Evolutionary conservation across 805 yeast species (phyloP), one percentile per base, ranked within the genome.

Genomic region (Candida alai): DNA sequence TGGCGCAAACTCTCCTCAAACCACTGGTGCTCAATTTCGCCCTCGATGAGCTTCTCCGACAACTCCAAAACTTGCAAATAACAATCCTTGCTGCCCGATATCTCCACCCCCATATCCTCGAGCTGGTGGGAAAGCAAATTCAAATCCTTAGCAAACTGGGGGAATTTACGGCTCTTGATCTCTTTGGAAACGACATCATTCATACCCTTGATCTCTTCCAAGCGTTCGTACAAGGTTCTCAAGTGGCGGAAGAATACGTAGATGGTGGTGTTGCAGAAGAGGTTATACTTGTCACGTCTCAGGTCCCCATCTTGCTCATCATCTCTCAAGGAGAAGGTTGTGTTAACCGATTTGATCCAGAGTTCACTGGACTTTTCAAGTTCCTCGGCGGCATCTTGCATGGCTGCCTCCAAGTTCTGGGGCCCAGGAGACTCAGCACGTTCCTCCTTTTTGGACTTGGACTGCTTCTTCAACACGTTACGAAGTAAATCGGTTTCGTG

Each of bases 1-100:
- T 90, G 97, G 43, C 99, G 85, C 39, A 93, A 62, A 12, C 95
- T 76, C 59, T 93, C 98, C 64, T 93, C 99, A 57, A 84, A 94
- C 83, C 88, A 80, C 58, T 83, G 93, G 43, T 86, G 95, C 52
- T 93, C 99, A 31, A 93, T 62, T 23, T 87, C 93, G 19, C 95
- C 95, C 45, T 86, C 93, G 44, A 93, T 82, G 33, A 87, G 67
- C 43, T 78, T 75, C 44, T 78, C 86, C 39, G 94, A 76, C 36
- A 93, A 68, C 3, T 65, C 68, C 39, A 93, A 65, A n/a, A 87
- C 74, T 58, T 90, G 96, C 22, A 70, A 64, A 57, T 93, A 93
- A 23, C 86, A 79, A 49, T 80, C 77, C 17, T 70, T 70, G 13
- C 51, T 39, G 12, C 84, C 86, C 22, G 65, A 67, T 48, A 89